Percentiles rank a stretch among this genome's conserved stretches.
phyloP scores from a whole-genome alignment of 139 green algal species.

The Trebouxia sp. region DNA sequence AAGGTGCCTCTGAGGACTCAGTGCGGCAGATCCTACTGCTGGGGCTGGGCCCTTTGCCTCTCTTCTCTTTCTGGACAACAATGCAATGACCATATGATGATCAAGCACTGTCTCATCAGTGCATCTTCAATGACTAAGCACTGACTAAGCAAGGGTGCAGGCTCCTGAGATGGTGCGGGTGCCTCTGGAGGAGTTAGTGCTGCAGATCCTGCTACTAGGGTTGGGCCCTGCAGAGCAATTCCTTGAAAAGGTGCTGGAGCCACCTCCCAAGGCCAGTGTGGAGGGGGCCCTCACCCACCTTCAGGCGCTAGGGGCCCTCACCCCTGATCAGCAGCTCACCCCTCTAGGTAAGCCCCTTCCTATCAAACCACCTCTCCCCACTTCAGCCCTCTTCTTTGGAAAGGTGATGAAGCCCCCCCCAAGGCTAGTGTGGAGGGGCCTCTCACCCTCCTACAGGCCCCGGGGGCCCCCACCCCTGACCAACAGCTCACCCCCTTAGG shows the following conservation, averaged over 20 bases:
- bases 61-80: too few relatives aligned
- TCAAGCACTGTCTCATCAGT: neutral
- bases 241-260: constrained; percentile 69
- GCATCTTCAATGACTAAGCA: neutral
- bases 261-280: constrained; percentile 66
- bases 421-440: constrained; percentile 58
- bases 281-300: constrained; percentile 60
- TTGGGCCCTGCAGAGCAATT: constrained; percentile 74
- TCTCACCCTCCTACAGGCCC: constrained; percentile 53
- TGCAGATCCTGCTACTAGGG: constrained; percentile 86
- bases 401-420: constrained; percentile 73
- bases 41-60: too few relatives aligned
- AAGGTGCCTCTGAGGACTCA: too few relatives aligned
- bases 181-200: constrained; percentile 90
- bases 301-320: constrained; percentile 55
- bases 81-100: too few relatives aligned
- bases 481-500: constrained; percentile 76
- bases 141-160: constrained; percentile 36
- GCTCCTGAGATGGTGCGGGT: constrained; percentile 89
- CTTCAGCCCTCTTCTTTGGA: constrained; percentile 67
- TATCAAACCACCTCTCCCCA: too few relatives aligned
- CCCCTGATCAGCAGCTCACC: constrained; percentile 61
- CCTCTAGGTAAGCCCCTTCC: constrained; percentile 57
- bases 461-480: constrained; percentile 45
- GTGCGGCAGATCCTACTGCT: too few relatives aligned